Evolutionary conservation across 2,329 filamentous ascomycete genomes (phyloP).

Genomic region (Apiospora saccharicola): DNA sequence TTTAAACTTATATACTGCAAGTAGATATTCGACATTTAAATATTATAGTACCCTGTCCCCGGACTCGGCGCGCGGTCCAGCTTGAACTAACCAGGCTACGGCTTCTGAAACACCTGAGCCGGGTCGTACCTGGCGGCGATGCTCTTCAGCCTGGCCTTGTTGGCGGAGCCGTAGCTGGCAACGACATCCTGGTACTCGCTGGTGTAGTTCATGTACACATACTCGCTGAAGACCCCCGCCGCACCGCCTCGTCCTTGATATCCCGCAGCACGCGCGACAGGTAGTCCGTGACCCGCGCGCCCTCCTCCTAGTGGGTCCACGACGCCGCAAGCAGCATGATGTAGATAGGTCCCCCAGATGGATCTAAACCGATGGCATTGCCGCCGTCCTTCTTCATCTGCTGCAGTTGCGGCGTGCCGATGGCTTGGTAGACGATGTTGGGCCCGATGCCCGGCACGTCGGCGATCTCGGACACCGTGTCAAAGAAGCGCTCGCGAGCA

Average conservation of each 20-base stretch:
- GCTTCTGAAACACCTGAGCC: neutral
- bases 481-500: slow-evolving; percentile 43
- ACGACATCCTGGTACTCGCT: slow-evolving; percentile 12
- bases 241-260: slow-evolving; percentile 30
- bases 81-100: slow-evolving; percentile 4
- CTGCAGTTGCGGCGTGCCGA: slow-evolving; percentile 47
- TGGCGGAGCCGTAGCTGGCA: neutral
- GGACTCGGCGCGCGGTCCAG: neutral
- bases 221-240: slow-evolving; percentile 32
- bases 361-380: slow-evolving; percentile 45
- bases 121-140: neutral
- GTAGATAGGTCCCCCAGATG: slow-evolving; percentile 37
- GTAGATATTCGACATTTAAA: neutral
- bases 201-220: slow-evolving; percentile 23
- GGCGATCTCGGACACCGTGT: neutral
- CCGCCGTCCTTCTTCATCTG: slow-evolving; percentile 46
- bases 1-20: too few species aligned
- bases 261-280: slow-evolving; percentile 30
- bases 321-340: slow-evolving; percentile 33
- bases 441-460: neutral
- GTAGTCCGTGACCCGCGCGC: slow-evolving; percentile 25
- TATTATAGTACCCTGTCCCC: neutral
- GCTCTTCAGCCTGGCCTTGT: neutral
- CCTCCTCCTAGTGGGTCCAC: slow-evolving; percentile 34
- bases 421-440: slow-evolving; percentile 43